Evolutionary conservation across 116 monocot genomes (phyloP).

Genomic region (Cymodocea nodosa): DNA sequence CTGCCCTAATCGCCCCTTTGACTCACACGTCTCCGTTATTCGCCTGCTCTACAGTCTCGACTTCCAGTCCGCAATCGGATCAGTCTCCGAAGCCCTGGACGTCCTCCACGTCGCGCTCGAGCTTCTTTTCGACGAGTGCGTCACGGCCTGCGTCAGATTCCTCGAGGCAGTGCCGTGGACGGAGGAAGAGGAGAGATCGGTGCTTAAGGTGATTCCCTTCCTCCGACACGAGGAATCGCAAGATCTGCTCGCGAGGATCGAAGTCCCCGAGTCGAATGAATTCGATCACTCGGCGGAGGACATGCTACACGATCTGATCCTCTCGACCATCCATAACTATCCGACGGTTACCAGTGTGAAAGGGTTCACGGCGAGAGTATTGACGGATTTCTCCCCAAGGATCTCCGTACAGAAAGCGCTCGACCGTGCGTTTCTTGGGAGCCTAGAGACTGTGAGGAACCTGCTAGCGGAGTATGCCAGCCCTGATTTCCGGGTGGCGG

Average conservation of each 20-base stretch:
- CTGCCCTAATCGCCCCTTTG: slow-evolving; percentile 26
- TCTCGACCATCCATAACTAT: slow-evolving; percentile 44
- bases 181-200: slow-evolving; percentile 55
- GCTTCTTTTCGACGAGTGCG: slow-evolving; percentile 69
- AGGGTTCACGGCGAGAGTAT: slow-evolving; percentile 54
- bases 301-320: slow-evolving; percentile 59
- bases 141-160: slow-evolving; percentile 54
- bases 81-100: slow-evolving; percentile 52
- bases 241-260: slow-evolving; percentile 42
- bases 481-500: slow-evolving; percentile 61
- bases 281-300: slow-evolving; percentile 29
- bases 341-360: slow-evolving; percentile 54
- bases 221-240: slow-evolving; percentile 41
- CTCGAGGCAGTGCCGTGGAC: slow-evolving; percentile 91
- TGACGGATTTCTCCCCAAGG: slow-evolving; percentile 40
- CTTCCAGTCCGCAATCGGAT: slow-evolving; percentile 29
- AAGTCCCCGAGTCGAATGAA: not conserved
- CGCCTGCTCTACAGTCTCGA: slow-evolving; percentile 64
- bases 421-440: slow-evolving; percentile 39
- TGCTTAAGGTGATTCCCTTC: slow-evolving; percentile 41
- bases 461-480: slow-evolving; percentile 67
- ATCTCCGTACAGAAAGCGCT: slow-evolving; percentile 48
- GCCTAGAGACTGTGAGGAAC: slow-evolving; percentile 50
- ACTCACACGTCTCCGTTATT: slow-evolving; percentile 53
- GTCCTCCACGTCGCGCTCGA: slow-evolving; percentile 59